phyloP scores from a whole-genome alignment of 345 rosid species.

The Clarkia xantiana region DNA sequence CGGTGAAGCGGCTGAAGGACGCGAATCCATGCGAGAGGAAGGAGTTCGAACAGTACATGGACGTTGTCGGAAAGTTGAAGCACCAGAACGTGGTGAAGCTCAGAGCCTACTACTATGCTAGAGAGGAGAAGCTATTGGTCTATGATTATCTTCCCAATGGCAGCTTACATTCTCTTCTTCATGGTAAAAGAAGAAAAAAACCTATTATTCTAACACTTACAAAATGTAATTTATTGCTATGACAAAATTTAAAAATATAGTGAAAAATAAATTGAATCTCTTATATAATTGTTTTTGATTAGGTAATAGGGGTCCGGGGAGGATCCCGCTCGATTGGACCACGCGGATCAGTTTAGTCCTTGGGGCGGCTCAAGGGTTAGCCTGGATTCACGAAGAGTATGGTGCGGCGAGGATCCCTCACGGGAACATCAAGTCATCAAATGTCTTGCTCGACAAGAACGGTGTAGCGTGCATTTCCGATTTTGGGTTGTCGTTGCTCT shows the following conservation, averaged over 20 bases:
- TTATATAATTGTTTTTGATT: no score
- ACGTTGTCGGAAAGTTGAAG: slow-evolving; percentile 63
- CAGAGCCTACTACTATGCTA: slow-evolving; percentile 80
- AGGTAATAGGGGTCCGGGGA: slow-evolving; percentile 79
- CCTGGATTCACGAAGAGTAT: slow-evolving; percentile 65
- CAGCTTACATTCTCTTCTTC: slow-evolving; percentile 72
- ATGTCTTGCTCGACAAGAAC: slow-evolving; percentile 72
- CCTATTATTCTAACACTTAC: no score
- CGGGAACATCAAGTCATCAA: slow-evolving; percentile 74
- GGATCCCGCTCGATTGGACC: slow-evolving; percentile 96
- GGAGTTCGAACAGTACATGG: slow-evolving; percentile 94
- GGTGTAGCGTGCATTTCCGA: slow-evolving; percentile 78
- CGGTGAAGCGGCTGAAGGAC: slow-evolving; percentile 82
- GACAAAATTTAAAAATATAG: no score
- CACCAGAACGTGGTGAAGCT: slow-evolving; percentile 64
- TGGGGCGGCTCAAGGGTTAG: slow-evolving; percentile 83
- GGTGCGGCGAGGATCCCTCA: slow-evolving; percentile 56
- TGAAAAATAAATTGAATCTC: no score
- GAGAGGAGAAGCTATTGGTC: slow-evolving; percentile 85
- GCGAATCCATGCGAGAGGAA: slow-evolving; percentile 85
- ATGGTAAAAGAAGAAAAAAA: no score
- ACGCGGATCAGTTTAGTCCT: slow-evolving; percentile 78
- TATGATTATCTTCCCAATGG: slow-evolving; percentile 90
- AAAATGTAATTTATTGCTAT: no score
- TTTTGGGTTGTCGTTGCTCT: slow-evolving; percentile 69